Evolutionary conservation across 805 yeast genomes (phyloP).

Genomic region (Cyberlindnera suaveolens): DNA sequence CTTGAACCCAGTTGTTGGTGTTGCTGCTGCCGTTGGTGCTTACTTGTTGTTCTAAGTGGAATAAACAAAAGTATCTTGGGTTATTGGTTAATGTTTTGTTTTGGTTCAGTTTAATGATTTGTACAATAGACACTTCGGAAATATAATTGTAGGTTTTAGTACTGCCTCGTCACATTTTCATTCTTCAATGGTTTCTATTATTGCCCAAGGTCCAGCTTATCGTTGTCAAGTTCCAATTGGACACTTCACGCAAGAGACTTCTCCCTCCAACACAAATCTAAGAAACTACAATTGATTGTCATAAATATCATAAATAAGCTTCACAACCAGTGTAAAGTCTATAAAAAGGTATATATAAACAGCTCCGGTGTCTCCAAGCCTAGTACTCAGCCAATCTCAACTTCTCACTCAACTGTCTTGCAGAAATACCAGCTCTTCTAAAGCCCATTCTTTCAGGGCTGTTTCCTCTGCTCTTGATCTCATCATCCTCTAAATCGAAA

Average conservation of each 20-base stretch:
- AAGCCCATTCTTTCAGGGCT: conserved; percentile 22
- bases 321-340: not conserved
- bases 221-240: no score
- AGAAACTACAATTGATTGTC: not conserved
- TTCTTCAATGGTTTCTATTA: no score
- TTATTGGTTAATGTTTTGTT: not conserved
- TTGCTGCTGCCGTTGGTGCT: conserved; percentile 24
- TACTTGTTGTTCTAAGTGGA: conserved; percentile 21
- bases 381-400: conserved; percentile 25
- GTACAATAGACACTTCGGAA: no score
- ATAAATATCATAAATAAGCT: not conserved
- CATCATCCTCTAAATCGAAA: conserved; percentile 65
- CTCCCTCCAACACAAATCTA: no score
- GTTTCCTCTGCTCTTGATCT: conserved; percentile 40
- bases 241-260: no score
- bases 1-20: conserved; percentile 20
- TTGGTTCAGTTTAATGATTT: no score
- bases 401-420: conserved; percentile 24
- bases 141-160: no score
- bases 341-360: not conserved
- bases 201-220: no score
- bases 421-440: conserved; percentile 19
- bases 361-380: not conserved
- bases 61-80: not conserved
- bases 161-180: no score